These are phyloP conservation scores for Phyllachora maydis DNA, from an alignment of 2,329 filamentous ascomycete species.

Conservation along the genomic window DNA sequence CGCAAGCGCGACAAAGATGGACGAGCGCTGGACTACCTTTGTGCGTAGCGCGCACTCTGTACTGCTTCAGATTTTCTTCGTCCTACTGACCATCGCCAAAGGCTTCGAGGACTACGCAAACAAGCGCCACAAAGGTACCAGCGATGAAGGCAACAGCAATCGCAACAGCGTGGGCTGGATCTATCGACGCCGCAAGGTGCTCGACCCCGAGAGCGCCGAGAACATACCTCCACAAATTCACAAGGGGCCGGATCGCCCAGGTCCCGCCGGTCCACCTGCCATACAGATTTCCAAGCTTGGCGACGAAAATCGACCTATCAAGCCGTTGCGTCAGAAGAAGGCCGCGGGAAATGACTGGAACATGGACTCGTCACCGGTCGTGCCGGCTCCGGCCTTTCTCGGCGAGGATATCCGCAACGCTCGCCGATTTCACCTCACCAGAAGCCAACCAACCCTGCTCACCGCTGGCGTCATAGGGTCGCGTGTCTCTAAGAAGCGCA, in stretches of 20 bases:
- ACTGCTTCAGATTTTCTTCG: constrained; percentile 2
- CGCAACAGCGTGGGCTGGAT: constrained; percentile 20
- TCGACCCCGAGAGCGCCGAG: constrained; percentile 9
- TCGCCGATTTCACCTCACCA: too few relatives aligned
- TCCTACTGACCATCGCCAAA: constrained; percentile 8
- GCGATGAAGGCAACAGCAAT: too few relatives aligned
- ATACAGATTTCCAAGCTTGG: constrained; percentile 26
- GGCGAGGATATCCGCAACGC: too few relatives aligned
- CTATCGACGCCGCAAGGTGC: constrained; percentile 31
- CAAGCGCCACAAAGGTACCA: constrained; percentile 34
- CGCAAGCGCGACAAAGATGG: constrained; percentile 34
- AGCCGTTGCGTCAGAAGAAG: constrained; percentile 5
- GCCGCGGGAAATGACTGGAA: too few relatives aligned
- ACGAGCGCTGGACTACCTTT: constrained; percentile 31
- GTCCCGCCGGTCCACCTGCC: constrained; percentile 15
- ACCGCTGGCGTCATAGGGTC: too few relatives aligned
- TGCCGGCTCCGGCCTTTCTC: too few relatives aligned
- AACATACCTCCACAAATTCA: constrained; percentile 5
- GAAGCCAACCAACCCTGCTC: too few relatives aligned
- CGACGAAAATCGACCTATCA: constrained; percentile 10
- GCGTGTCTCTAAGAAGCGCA: too few relatives aligned
- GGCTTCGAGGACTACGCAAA: constrained; percentile 29
- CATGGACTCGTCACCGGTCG: too few relatives aligned
- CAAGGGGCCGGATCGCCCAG: constrained; percentile 7
- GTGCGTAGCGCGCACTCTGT: constrained; percentile 14